Conservation (phyloP, 1,284 basidiomycete species). For the Rhodotorula sp. region DNA sequence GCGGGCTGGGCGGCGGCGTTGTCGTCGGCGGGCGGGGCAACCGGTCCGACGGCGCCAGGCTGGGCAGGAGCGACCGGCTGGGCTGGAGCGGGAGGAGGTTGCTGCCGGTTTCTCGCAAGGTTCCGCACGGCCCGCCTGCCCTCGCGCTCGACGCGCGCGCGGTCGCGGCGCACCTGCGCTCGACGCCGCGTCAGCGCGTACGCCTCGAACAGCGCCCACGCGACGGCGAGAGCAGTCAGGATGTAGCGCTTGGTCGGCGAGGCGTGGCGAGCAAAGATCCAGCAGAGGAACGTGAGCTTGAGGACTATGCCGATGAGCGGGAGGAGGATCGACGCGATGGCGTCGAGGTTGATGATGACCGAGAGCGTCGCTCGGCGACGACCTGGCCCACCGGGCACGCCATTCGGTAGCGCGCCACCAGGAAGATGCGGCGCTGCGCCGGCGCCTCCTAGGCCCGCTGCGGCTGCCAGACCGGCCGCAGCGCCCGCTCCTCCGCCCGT, state of each 20-base stretch:
- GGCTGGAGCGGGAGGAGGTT: not conserved
- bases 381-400: not conserved
- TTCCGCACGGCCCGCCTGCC: conserved; percentile 6
- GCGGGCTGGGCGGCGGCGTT: not conserved
- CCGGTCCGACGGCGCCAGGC: not conserved
- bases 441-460: not conserved
- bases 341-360: conserved; percentile 48
- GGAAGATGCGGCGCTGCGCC: not conserved
- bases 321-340: conserved; percentile 41
- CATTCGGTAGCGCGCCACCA: not conserved
- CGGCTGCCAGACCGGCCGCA: not conserved
- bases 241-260: conserved; percentile 38
- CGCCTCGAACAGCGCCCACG: conserved; percentile 46
- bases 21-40: not conserved
- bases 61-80: not conserved
- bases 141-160: conserved; percentile 20
- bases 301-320: conserved; percentile 45
- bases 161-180: conserved; percentile 20
- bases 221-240: conserved; percentile 39
- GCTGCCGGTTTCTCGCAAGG: not conserved
- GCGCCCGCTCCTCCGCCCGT: not conserved
- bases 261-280: conserved; percentile 47
- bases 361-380: conserved; percentile 26
- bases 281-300: conserved; percentile 46
- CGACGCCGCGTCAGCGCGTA: conserved; percentile 33